Percentiles rank a stretch among this genome's conserved stretches.
These are phyloP conservation scores for Platismatia glauca DNA, from an alignment of 495 filamentous ascomycete genomes.

Conservation along the genomic window DNA sequence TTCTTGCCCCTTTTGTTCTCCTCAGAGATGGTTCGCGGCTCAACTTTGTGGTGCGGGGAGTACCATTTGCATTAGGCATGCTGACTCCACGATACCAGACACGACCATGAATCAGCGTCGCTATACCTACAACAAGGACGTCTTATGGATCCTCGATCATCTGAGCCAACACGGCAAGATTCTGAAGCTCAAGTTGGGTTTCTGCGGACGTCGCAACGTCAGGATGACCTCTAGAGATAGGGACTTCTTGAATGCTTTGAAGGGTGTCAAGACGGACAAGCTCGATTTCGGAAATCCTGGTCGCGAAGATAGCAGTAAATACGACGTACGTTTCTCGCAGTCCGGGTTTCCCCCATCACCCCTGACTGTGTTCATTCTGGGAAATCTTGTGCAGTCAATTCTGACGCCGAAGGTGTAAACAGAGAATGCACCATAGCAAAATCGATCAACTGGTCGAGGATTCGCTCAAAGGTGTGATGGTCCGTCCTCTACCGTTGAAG, in stretches of 20 bases:
- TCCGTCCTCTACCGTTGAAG: constrained; percentile 8
- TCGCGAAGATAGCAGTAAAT: neutral
- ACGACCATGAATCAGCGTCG: constrained; percentile 13
- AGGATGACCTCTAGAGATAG: neutral
- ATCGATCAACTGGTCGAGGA: neutral
- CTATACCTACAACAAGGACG: constrained; percentile 15
- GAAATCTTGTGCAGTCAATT: neutral
- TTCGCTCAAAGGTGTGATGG: constrained; percentile 2
- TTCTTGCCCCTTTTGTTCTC: neutral
- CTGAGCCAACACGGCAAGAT: constrained; percentile 13
- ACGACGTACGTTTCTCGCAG: neutral
- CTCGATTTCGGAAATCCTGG: constrained; percentile 4
- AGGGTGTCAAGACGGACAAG: constrained; percentile 14
- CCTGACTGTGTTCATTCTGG: neutral
- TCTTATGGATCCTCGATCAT: constrained; percentile 15
- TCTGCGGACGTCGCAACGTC: constrained; percentile 16
- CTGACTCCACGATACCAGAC: neutral
- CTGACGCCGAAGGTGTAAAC: too few species aligned
- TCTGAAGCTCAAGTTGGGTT: constrained; percentile 16
- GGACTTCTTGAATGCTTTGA: constrained; percentile 11
- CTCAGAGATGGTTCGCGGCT: neutral
- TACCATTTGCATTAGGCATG: neutral
- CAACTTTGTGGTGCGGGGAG: neutral
- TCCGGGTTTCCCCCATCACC: neutral
- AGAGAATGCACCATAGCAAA: neutral